These are phyloP conservation scores for Saturnispora ahearnii DNA, from an alignment of 805 yeast genomes.

Conservation along the genomic window DNA sequence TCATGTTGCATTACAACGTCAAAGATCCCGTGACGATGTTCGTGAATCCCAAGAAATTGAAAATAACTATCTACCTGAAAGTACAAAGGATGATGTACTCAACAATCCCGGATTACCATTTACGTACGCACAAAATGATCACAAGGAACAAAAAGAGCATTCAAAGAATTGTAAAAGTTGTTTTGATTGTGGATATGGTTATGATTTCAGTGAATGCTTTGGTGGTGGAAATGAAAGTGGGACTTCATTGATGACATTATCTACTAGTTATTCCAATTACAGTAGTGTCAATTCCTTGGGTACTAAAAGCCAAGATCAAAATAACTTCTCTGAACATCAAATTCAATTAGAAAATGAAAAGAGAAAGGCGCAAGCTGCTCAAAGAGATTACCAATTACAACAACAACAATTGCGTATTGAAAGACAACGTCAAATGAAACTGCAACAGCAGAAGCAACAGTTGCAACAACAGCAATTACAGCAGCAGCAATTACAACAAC, in stretches of 20 bases:
- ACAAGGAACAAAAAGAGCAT: slow-evolving; percentile 8
- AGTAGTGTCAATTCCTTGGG: not conserved
- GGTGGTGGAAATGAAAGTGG: slow-evolving; percentile 9
- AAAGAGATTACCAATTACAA: slow-evolving; percentile 8
- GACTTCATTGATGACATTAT: slow-evolving; percentile 7
- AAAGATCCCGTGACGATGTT: slow-evolving; percentile 23
- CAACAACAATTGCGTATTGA: slow-evolving; percentile 8
- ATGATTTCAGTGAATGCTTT: slow-evolving; percentile 5
- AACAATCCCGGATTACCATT: slow-evolving; percentile 5
- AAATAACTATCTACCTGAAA: slow-evolving; percentile 23
- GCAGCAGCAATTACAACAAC: slow-evolving; percentile 4
- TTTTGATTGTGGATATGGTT: slow-evolving; percentile 22
- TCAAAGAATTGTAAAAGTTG: slow-evolving; percentile 24
- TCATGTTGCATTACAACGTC: slow-evolving; percentile 25
- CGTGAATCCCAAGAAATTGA: slow-evolving; percentile 23
- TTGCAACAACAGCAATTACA: slow-evolving; percentile 6
- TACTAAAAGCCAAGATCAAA: not conserved
- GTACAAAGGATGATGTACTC: slow-evolving; percentile 8
- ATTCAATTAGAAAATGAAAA: slow-evolving; percentile 8
- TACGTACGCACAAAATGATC: not conserved
- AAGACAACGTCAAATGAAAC: slow-evolving; percentile 8
- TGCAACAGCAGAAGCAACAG: slow-evolving; percentile 7
- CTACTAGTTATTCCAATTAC: slow-evolving; percentile 3
- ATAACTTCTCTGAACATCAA: slow-evolving; percentile 4
- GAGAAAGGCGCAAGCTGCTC: slow-evolving; percentile 2